phyloP scores from a whole-genome alignment of 2,329 filamentous ascomycete species.

The Fusarium chuoi region DNA sequence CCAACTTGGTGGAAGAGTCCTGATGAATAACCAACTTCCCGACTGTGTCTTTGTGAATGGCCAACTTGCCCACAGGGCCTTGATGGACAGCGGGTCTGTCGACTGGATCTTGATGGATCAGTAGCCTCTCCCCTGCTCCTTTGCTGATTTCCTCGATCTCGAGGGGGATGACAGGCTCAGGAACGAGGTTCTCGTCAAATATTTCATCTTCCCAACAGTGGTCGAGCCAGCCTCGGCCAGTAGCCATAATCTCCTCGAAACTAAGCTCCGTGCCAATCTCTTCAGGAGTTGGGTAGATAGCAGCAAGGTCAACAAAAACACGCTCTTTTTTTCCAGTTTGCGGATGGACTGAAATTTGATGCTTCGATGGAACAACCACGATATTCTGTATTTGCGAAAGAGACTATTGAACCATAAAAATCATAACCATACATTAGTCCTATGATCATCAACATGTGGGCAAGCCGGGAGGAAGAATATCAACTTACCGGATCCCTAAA shows the following conservation, averaged over 20 bases:
- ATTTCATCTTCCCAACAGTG: constrained; percentile 64
- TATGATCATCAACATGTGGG: constrained; percentile 87
- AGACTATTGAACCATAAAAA: constrained; percentile 62
- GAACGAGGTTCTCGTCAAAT: constrained; percentile 49
- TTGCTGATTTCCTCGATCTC: constrained; percentile 48
- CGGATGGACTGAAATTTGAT: constrained; percentile 85
- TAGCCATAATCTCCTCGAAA: constrained; percentile 91
- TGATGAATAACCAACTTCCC: constrained; percentile 26
- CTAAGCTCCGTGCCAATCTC: constrained; percentile 80
- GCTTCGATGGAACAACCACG: constrained; percentile 74
- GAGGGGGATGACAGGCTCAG: constrained; percentile 42
- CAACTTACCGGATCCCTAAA: constrained; percentile 91
- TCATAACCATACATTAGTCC: constrained; percentile 83
- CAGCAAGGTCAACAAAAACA: constrained; percentile 86
- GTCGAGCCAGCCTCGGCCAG: constrained; percentile 75
- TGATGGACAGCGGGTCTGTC: constrained; percentile 11
- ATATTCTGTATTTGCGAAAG: constrained; percentile 71
- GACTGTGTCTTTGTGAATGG: constrained; percentile 16
- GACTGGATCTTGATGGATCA: constrained; percentile 45
- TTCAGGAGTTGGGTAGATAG: constrained; percentile 82
- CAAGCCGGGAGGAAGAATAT: constrained; percentile 52
- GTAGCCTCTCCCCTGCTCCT: constrained; percentile 37
- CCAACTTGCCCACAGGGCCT: constrained; percentile 30
- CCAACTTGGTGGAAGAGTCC: constrained; percentile 37
- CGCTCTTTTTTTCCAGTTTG: constrained; percentile 85